phyloP scores from a whole-genome alignment of 441 rosid genomes.

The Erodium texanum region DNA sequence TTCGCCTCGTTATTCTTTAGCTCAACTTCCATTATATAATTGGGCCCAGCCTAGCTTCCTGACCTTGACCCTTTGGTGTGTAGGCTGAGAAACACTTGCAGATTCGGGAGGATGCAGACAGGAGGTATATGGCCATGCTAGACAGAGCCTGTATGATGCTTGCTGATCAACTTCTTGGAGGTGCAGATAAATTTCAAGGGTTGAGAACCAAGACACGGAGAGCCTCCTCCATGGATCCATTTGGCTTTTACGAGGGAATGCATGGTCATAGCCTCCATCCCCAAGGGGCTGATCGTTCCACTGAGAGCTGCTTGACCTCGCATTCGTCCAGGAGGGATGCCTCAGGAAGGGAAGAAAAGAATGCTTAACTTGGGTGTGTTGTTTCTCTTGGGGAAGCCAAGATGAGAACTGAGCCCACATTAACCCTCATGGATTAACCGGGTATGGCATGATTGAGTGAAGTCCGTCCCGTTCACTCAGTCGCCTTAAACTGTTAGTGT shows the following conservation, averaged over 20 bases:
- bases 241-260: slow-evolving; percentile 29
- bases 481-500: too few species aligned
- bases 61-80: too few species aligned
- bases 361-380: slow-evolving; percentile 31
- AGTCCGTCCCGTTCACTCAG: too few species aligned
- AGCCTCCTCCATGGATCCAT: slow-evolving; percentile 13
- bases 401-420: too few species aligned
- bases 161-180: slow-evolving; percentile 46
- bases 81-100: slow-evolving; percentile 60
- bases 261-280: slow-evolving; percentile 31
- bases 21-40: too few species aligned
- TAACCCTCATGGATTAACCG: too few species aligned
- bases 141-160: slow-evolving; percentile 64
- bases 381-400: too few species aligned
- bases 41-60: too few species aligned
- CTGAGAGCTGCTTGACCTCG: slow-evolving; percentile 63
- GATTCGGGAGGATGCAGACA: slow-evolving; percentile 52
- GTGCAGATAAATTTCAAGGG: slow-evolving; percentile 25
- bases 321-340: slow-evolving; percentile 49
- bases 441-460: too few species aligned
- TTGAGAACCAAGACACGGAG: slow-evolving; percentile 26
- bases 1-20: too few species aligned
- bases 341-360: slow-evolving; percentile 31
- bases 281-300: slow-evolving; percentile 54
- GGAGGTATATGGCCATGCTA: slow-evolving; percentile 52